Conservation (phyloP, 257 asterid genomes). For the Voacanga thouarsii region DNA sequence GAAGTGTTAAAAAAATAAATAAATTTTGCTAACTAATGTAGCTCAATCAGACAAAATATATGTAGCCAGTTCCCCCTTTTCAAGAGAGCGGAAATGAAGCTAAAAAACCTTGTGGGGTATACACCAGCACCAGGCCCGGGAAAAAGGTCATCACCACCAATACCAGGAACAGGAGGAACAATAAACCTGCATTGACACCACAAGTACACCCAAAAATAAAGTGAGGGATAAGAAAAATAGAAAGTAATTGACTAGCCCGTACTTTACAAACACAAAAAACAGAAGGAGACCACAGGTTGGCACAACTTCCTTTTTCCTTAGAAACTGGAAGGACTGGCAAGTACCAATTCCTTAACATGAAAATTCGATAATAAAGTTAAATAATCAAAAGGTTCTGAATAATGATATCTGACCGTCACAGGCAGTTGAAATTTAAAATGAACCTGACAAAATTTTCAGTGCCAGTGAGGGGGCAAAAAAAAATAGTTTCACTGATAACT, state of each 20-base stretch:
- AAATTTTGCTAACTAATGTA: background rate
- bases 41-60: background rate
- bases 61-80: background rate
- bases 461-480: background rate
- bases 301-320: background rate
- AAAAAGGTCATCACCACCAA: constrained; percentile 50
- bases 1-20: background rate
- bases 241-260: background rate
- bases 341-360: background rate
- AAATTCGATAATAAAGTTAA: background rate
- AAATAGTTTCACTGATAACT: background rate
- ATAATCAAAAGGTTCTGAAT: background rate
- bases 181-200: constrained; percentile 32
- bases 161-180: constrained; percentile 51
- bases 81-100: background rate
- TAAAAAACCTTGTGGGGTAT: constrained; percentile 61
- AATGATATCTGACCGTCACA: background rate
- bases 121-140: constrained; percentile 78
- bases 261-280: background rate
- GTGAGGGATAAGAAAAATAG: background rate
- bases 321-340: background rate
- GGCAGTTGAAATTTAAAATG: background rate
- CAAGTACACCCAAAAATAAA: background rate
- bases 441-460: background rate
- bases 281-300: background rate